Evolutionary conservation across 2,329 filamentous ascomycete genomes (phyloP).

Genomic region (Gnomoniopsis sp.): DNA sequence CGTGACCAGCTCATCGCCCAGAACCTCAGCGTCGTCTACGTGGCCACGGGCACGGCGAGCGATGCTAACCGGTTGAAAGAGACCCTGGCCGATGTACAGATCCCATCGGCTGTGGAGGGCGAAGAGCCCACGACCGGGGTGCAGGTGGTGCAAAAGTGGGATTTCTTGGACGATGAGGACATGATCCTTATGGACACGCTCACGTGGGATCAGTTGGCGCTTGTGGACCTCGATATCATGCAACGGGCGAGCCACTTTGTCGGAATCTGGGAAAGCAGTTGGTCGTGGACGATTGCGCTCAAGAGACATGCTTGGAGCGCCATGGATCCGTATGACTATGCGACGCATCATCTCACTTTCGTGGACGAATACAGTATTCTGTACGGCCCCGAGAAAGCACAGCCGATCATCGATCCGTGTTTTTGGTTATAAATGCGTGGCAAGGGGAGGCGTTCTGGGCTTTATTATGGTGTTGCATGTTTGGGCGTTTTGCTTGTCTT

Average conservation of each 20-base stretch:
- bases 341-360: slow-evolving; percentile 2
- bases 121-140: not conserved
- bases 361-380: slow-evolving; percentile 12
- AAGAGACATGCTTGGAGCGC: slow-evolving; percentile 14
- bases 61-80: slow-evolving; percentile 7
- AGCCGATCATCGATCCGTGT: not conserved
- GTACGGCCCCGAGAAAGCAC: not conserved
- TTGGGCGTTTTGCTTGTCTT: too few relatives aligned
- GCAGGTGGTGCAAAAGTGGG: slow-evolving; percentile 17
- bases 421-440: not conserved
- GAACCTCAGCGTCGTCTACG: slow-evolving; percentile 14
- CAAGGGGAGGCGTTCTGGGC: too few relatives aligned
- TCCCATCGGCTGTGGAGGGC: slow-evolving; percentile 3
- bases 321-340: slow-evolving; percentile 6
- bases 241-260: slow-evolving; percentile 15
- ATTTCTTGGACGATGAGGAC: slow-evolving; percentile 13
- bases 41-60: slow-evolving; percentile 17
- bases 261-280: slow-evolving; percentile 19
- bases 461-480: too few relatives aligned
- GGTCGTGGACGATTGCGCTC: slow-evolving; percentile 16
- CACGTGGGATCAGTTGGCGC: slow-evolving; percentile 18
- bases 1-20: slow-evolving; percentile 5
- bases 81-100: not conserved
- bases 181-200: slow-evolving; percentile 13
- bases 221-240: slow-evolving; percentile 17